A percentile compares a stretch with the other conserved stretches of the same genome.
Conservation (phyloP, 352 stramenopile genomes). For the Aphanomyces cochlioides region DNA sequence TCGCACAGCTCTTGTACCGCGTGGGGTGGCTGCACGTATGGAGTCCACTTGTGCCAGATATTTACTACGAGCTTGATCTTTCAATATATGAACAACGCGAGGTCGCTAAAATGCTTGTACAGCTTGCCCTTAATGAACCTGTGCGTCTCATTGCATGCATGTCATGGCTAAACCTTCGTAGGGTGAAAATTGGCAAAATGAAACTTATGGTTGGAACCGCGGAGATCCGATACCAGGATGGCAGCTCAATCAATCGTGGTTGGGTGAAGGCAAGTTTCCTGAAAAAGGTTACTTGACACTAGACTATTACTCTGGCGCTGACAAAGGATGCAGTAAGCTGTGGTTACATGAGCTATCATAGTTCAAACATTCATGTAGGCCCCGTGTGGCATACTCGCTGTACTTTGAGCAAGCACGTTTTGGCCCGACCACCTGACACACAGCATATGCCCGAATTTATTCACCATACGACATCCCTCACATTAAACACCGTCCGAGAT, state of each 20-base stretch:
- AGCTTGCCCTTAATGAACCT: slow-evolving; percentile 72
- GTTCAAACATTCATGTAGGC: slow-evolving; percentile 14
- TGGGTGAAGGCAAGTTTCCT: slow-evolving; percentile 71
- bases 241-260: slow-evolving; percentile 77
- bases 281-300: slow-evolving; percentile 72
- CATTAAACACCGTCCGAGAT: slow-evolving; percentile 19
- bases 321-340: slow-evolving; percentile 48
- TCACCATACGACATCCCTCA: slow-evolving; percentile 22
- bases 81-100: slow-evolving; percentile 69
- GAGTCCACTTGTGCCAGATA: slow-evolving; percentile 60
- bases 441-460: slow-evolving; percentile 23
- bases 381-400: slow-evolving; percentile 23
- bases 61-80: slow-evolving; percentile 74
- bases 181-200: slow-evolving; percentile 71
- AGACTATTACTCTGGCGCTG: slow-evolving; percentile 72
- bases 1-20: slow-evolving; percentile 31
- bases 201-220: slow-evolving; percentile 72
- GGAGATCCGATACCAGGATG: slow-evolving; percentile 75
- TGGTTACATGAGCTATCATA: neutral
- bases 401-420: slow-evolving; percentile 15
- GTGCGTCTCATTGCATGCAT: slow-evolving; percentile 23
- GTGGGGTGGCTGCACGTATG: slow-evolving; percentile 73
- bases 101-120: slow-evolving; percentile 63
- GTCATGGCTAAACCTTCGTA: neutral
- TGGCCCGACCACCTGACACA: neutral